Base-by-base conservation (phyloP, 371 early-diverging fungal genomes). In the Mortierella sp. region DNA sequence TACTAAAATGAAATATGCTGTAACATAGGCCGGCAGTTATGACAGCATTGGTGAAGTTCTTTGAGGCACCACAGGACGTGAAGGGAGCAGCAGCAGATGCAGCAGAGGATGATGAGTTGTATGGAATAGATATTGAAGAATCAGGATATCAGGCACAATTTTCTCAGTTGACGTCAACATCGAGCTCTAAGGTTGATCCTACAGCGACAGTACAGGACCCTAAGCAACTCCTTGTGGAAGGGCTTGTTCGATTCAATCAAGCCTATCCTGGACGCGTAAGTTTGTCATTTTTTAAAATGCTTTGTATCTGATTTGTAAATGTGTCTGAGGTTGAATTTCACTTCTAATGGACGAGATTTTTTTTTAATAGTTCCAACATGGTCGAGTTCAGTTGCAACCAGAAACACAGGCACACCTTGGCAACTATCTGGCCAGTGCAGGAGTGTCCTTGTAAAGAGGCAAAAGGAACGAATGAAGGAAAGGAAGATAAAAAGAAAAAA, bases 71-170 rank as follows among this genome's bases (percentile, higher is more conserved):
- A 7, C 85, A 84, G 35, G 84, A 86, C 26, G 69, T 84, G 53
- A 66, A 68, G 64, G 75, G 77, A 58, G 74, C 77, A 8, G 54
- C 75, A 42, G 61, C 47, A 29, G 77, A 79, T 70, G 54, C 87
- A 6, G 90, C 90, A 6, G 88, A 87, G 12, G 91, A 90, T 37
- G 94, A 93, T 73, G 91, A 91, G 37, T 84, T 93, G 49, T 89
- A 91, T 64, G 86, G 89, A 35, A 81, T 92, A 2, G 94, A 94
- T 83, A 82, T 94, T 28, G 94, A 93, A 64, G 90, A 89, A 42
- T 83, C 86, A 0, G 95, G 95, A 1, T 95, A 94, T 77, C 95
- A 95, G 72, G 92, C 92, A 12, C 85, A 91, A 54, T 95, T 90
- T 81, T 85, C 92, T 12, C 88, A 87, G 49, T 81, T 93, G 45